phyloP scores from a whole-genome alignment of 805 yeast genomes.

The Ogataea nitratoaversa region DNA sequence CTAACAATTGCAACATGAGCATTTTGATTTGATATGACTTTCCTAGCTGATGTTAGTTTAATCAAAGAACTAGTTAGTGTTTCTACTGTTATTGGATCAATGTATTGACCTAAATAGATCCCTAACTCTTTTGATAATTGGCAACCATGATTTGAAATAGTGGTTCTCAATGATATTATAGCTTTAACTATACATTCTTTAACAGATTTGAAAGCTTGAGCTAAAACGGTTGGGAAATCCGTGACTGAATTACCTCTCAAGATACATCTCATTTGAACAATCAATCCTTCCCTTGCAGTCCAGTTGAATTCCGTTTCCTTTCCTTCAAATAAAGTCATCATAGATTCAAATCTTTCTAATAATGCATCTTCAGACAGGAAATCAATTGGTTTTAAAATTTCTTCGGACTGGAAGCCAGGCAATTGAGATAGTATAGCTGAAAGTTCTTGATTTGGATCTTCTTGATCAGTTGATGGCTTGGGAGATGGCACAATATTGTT shows the following conservation, averaged over 20 bases:
- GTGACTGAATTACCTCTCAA: conserved; percentile 50
- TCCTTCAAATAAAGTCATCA: conserved; percentile 47
- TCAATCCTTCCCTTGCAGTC: conserved; percentile 62
- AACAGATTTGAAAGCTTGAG: conserved; percentile 34
- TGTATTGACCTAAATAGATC: conserved; percentile 32
- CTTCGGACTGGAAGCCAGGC: conserved; percentile 25
- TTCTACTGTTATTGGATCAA: conserved; percentile 48
- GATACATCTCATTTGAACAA: conserved; percentile 53
- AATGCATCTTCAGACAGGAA: conserved; percentile 28
- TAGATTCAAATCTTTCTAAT: conserved; percentile 24
- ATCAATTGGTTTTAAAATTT: conserved; percentile 32
- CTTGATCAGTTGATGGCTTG: background rate
- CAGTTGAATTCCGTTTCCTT: conserved; percentile 89
- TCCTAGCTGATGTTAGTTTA: conserved; percentile 55
- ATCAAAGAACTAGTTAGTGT: conserved; percentile 43
- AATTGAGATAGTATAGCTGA: conserved; percentile 2
- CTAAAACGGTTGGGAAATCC: conserved; percentile 31
- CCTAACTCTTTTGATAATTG: conserved; percentile 69
- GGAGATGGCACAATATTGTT: background rate
- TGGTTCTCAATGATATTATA: conserved; percentile 73
- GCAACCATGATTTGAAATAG: conserved; percentile 72
- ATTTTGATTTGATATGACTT: conserved; percentile 56
- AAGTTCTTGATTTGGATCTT: conserved; percentile 1
- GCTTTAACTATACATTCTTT: conserved; percentile 64
- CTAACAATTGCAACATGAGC: conserved; percentile 54